Conservation (phyloP, 495 filamentous ascomycete genomes). For the Penicillium maclennaniae region DNA sequence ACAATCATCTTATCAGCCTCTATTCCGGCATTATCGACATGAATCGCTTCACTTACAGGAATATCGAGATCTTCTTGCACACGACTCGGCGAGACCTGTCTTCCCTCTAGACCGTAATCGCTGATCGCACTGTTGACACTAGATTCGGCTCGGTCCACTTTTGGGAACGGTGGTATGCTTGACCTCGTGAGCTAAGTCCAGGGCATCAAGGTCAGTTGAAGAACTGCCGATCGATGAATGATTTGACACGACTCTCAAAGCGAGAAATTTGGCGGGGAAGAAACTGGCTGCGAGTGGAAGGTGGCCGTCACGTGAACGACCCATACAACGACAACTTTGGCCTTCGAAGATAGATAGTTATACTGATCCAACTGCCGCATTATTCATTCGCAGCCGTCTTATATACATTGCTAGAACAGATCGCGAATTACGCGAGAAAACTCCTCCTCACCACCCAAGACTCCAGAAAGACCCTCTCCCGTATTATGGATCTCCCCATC, state of each 20-base stretch:
- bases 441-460: constrained; percentile 61
- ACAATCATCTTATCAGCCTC: constrained; percentile 23
- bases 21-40: not conserved
- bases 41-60: not conserved
- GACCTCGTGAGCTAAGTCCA: not conserved
- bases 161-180: constrained; percentile 28
- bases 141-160: constrained; percentile 30
- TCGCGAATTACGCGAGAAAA: constrained; percentile 59
- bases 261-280: constrained; percentile 10
- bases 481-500: constrained; percentile 46
- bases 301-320: constrained; percentile 6
- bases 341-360: not conserved
- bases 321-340: not conserved
- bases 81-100: constrained; percentile 1
- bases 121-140: constrained; percentile 23
- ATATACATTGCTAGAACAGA: constrained; percentile 49
- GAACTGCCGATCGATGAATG: not conserved
- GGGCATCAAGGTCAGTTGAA: not conserved
- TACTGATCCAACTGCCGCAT: not conserved
- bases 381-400: not conserved
- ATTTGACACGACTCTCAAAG: not conserved
- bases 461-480: constrained; percentile 44
- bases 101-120: not conserved
- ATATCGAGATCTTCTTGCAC: not conserved
- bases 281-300: constrained; percentile 2